Evolutionary conservation across 306 rosid genomes (phyloP), one percentile per base, ranked within the genome.

Genomic region (Vicia sativa): DNA sequence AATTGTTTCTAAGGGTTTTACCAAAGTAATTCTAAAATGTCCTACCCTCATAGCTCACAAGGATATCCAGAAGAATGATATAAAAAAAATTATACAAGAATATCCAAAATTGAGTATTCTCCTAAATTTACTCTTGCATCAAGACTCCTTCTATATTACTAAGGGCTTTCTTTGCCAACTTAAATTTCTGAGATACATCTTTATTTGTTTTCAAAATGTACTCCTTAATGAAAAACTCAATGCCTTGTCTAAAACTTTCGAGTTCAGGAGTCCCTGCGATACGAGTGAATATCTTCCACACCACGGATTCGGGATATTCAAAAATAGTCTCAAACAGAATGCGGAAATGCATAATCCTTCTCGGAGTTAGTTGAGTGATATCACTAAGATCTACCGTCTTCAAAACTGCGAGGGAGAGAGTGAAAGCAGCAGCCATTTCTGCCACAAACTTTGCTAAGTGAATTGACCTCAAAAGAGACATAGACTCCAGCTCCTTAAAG

Each of bases 271-370:
- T 60, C 57, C 84, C 87, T 13, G 93, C 96, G 11, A 81, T 81
- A 8, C 96, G 96, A 0, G 93, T 85, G 71, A 90, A 90, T 3
- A 85, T 69, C 41, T 90, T 93, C 98, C 98, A 93, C 2, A 93
- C 68, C 29, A 79, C 63, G 37, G 71, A 71, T 19, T 88, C 89
- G 0, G 90, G 83, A 75, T 78, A 64, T 68, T 90, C 87, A 7
- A 93, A 88, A 68, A 93, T 77, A 53, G 90, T 71, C 87, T 93
- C 97, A 9, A 90, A 93, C 23, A 90, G 53, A 70, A 90, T 90
- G 50, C 97, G 88, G 68, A 88, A 93, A 78, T 90, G 95, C 91
- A 90, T 86, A 18, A 87, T 83, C 81, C 87, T 79, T 78, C 69
- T 93, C 13, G 95, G 87, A 19, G 95, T 90, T 34, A 93, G 80